Percentiles rank a stretch among this genome's conserved stretches.
These are phyloP conservation scores for Schizochytrium sp. DNA, from an alignment of 108 stramenopile genomes.

Conservation along the genomic window DNA sequence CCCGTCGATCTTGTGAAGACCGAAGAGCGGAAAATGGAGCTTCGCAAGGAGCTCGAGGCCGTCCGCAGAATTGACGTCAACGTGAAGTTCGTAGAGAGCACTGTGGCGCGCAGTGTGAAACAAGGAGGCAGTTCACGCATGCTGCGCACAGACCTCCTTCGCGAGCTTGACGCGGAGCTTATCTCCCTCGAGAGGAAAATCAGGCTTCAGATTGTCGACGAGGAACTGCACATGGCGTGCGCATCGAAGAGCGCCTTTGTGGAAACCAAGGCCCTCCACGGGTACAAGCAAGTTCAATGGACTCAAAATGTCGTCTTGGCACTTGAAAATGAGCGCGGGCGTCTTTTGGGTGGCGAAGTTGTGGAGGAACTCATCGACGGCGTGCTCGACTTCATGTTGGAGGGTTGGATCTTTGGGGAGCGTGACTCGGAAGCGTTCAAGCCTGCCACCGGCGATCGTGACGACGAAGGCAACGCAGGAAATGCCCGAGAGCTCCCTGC, in stretches of 20 bases:
- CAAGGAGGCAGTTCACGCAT: constrained; percentile 40
- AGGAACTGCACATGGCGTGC: constrained; percentile 49
- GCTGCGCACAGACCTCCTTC: constrained; percentile 34
- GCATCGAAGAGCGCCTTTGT: constrained; percentile 31
- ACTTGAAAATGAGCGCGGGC: constrained; percentile 41
- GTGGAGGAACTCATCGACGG: constrained; percentile 46
- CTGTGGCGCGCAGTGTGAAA: constrained; percentile 29
- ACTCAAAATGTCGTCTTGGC: constrained; percentile 38
- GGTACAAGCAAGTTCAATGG: constrained; percentile 45
- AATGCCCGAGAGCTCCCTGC: not conserved
- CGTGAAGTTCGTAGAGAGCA: constrained; percentile 31
- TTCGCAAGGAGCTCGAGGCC: constrained; percentile 43
- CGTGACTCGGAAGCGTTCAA: constrained; percentile 26
- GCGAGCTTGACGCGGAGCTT: constrained; percentile 45
- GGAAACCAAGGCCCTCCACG: constrained; percentile 44
- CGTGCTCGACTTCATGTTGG: constrained; percentile 57
- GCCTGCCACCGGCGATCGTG: not conserved
- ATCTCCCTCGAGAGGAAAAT: constrained; percentile 24
- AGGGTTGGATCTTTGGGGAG: constrained; percentile 63
- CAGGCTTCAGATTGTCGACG: constrained; percentile 40
- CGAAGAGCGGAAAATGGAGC: constrained; percentile 17
- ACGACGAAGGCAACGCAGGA: not conserved
- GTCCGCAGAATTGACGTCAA: constrained; percentile 34
- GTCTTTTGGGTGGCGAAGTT: constrained; percentile 41
- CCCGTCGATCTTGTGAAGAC: constrained; percentile 29